Conservation (phyloP, 169 alveolate species). For the Plasmodium inui region DNA sequence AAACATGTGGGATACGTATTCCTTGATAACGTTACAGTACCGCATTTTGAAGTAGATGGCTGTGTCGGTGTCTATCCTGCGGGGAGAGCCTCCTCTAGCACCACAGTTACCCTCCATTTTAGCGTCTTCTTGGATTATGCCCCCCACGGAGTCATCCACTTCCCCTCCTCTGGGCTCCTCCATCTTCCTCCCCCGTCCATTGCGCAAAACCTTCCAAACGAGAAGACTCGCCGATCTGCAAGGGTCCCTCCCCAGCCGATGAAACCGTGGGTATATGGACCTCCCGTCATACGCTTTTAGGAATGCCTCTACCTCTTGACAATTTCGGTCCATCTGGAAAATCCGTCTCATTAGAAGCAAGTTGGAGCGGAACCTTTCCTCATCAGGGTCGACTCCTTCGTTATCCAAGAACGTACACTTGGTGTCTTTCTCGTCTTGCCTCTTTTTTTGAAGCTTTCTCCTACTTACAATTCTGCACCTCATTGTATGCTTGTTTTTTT, state of each 20-base stretch:
- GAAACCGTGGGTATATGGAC: neutral
- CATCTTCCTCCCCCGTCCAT: neutral
- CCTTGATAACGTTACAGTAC: constrained; percentile 14
- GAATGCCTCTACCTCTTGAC: constrained; percentile 23
- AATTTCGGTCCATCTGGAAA: constrained; percentile 28
- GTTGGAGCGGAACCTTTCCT: neutral
- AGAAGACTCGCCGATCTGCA: neutral
- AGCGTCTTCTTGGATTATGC: neutral
- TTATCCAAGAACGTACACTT: neutral
- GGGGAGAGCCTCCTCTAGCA: neutral
- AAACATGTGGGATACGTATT: constrained; percentile 34
- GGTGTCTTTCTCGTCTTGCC: neutral
- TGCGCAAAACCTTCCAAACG: constrained; percentile 1
- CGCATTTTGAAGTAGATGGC: constrained; percentile 13
- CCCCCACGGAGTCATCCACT: neutral
- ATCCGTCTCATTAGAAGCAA: constrained; percentile 11
- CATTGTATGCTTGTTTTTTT: neutral
- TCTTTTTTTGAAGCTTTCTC: neutral
- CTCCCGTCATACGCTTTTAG: constrained; percentile 15
- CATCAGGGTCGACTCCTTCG: neutral
- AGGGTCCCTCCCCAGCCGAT: neutral
- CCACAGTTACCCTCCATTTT: neutral
- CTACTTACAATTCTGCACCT: constrained; percentile 12
- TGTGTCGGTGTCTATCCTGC: constrained; percentile 1
- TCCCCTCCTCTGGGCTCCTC: neutral